Percentiles rank a stretch among this genome's conserved stretches.
Evolutionary conservation across 371 early-diverging fungal genomes (phyloP).

Genomic region (Rhizopus sp.): DNA sequence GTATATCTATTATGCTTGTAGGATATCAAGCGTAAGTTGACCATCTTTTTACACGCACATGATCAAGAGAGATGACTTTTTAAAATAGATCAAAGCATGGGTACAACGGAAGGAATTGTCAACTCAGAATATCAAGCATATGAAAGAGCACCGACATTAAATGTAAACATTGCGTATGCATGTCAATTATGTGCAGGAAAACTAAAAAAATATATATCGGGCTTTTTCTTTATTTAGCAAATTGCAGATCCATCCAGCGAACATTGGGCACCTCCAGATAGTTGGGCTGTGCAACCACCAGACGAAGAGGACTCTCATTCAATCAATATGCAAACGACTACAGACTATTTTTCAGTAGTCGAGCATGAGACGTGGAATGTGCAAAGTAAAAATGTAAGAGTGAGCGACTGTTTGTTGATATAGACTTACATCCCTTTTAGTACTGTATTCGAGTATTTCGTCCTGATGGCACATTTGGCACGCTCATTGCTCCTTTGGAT

Average conservation of each 20-base stretch:
- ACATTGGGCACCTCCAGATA: conserved; percentile 69
- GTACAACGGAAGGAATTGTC: conserved; percentile 52
- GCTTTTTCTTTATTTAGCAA: conserved; percentile 12
- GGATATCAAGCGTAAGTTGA: conserved; percentile 9
- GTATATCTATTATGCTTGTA: neutral
- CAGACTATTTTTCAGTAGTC: conserved; percentile 38
- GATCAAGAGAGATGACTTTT: neutral
- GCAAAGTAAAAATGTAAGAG: conserved; percentile 36
- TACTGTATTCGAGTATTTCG: conserved; percentile 66
- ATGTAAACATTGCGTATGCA: conserved; percentile 8
- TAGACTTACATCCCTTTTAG: conserved; percentile 14
- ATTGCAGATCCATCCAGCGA: conserved; percentile 24
- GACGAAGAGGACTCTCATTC: conserved; percentile 22
- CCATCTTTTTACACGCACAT: neutral
- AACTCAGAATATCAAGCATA: conserved; percentile 32
- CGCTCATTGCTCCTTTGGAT: conserved; percentile 65
- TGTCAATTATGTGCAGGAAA: neutral
- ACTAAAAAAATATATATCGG: neutral
- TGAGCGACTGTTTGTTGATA: neutral
- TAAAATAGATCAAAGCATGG: conserved; percentile 48
- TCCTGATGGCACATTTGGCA: conserved; percentile 77
- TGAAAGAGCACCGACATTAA: conserved; percentile 8
- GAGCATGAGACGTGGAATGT: conserved; percentile 33
- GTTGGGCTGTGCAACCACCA: conserved; percentile 66
- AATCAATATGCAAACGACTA: conserved; percentile 16